phyloP scores from a whole-genome alignment of 2,329 filamentous ascomycete genomes.

The Pseudogymnoascus sp. region DNA sequence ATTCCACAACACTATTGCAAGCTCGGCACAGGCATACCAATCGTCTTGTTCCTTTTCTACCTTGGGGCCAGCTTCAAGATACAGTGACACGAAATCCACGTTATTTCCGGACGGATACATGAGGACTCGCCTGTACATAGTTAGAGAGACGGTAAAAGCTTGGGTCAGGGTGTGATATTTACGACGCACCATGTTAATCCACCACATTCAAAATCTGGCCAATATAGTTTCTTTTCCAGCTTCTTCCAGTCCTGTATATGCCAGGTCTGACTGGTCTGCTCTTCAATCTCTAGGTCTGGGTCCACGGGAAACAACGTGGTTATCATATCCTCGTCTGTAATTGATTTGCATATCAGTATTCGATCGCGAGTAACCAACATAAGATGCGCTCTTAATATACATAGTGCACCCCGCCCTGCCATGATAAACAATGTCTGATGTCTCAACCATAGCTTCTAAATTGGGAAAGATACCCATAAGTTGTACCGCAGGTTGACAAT shows the following conservation, averaged over 20 bases:
- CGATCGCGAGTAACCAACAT: neutral
- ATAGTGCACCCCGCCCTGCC: neutral
- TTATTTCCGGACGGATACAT: conserved; percentile 96
- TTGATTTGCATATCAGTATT: neutral
- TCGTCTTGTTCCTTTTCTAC: conserved; percentile 70
- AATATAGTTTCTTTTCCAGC: conserved; percentile 75
- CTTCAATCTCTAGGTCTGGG: conserved; percentile 72
- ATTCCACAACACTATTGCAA: conserved; percentile 90
- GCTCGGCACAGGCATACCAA: conserved; percentile 96
- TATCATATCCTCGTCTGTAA: conserved; percentile 74
- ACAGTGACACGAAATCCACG: conserved; percentile 87
- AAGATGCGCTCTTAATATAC: neutral
- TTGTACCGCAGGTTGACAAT: neutral
- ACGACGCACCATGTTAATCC: conserved; percentile 72
- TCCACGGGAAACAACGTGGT: conserved; percentile 65
- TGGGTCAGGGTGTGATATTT: neutral
- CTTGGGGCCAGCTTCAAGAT: conserved; percentile 89
- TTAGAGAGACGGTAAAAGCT: neutral
- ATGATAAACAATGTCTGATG: neutral
- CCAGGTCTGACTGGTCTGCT: conserved; percentile 76
- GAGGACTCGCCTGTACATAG: conserved; percentile 65
- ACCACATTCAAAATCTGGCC: conserved; percentile 78
- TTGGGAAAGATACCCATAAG: neutral
- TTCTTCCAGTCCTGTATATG: conserved; percentile 76
- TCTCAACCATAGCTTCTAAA: neutral